Conservation (phyloP, 257 asterid species). For the Solanum boliviense region DNA sequence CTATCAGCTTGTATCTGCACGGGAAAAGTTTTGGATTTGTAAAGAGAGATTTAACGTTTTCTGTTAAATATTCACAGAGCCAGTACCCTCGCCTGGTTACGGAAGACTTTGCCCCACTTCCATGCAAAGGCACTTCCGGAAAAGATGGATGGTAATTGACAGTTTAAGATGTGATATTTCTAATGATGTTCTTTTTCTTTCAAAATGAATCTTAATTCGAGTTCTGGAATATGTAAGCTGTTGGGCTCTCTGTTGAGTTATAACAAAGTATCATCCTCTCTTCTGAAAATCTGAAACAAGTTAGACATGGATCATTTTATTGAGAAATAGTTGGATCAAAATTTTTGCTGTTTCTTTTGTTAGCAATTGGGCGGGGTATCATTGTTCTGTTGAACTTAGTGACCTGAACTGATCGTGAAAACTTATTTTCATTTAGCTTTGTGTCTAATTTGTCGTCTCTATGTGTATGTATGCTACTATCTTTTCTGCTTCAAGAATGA, state of each 20-base stretch:
- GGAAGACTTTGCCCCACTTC: slow-evolving; percentile 78
- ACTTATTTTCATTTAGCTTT: not conserved
- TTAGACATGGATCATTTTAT: not conserved
- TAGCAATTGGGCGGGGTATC: not conserved
- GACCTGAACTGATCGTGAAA: not conserved
- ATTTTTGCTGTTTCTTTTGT: not conserved
- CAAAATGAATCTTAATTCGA: not conserved
- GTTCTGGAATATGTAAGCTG: not conserved
- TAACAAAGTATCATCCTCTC: not conserved
- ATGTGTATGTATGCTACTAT: not conserved
- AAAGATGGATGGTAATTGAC: slow-evolving; percentile 83
- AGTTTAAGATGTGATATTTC: not conserved
- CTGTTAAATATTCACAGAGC: slow-evolving; percentile 42
- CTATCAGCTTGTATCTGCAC: not conserved
- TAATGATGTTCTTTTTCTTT: not conserved
- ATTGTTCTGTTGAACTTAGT: not conserved
- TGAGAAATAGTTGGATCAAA: not conserved
- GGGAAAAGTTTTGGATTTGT: not conserved
- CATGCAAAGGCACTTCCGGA: slow-evolving; percentile 68
- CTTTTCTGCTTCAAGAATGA: not conserved
- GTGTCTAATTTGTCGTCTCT: not conserved
- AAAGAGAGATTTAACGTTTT: not conserved
- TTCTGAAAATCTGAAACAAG: not conserved
- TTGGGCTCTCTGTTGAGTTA: not conserved
- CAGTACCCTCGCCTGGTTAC: slow-evolving; percentile 96